These are phyloP conservation scores for Fusarium burgessii DNA, from an alignment of 2,329 filamentous ascomycete genomes.

Conservation along the genomic window DNA sequence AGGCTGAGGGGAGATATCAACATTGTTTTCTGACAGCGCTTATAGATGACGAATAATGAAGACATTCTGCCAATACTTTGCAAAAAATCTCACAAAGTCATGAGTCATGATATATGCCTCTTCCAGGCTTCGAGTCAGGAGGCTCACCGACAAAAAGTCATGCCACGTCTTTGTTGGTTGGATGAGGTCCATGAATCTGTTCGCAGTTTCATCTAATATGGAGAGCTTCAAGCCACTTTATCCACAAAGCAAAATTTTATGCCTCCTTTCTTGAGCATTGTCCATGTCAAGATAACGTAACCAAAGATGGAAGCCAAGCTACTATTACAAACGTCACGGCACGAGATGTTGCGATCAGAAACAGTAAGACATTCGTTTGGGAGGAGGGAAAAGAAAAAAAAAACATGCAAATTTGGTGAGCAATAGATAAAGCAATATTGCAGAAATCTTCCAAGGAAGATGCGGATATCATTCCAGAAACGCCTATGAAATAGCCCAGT, in stretches of 20 bases:
- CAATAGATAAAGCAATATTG: not conserved
- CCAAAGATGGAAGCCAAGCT: not conserved
- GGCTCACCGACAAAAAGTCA: not conserved
- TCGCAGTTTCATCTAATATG: not conserved
- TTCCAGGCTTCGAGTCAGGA: not conserved
- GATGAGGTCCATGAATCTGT: not conserved
- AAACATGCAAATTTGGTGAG: not conserved
- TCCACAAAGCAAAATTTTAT: constrained; percentile 1
- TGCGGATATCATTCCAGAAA: constrained; percentile 28
- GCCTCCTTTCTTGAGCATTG: not conserved
- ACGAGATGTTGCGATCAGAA: not conserved
- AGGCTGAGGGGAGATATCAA: not conserved
- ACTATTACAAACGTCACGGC: not conserved
- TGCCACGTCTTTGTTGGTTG: not conserved
- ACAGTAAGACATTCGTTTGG: not conserved
- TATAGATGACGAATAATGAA: not conserved
- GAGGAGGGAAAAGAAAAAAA: not conserved
- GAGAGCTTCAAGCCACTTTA: constrained; percentile 4
- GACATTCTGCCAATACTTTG: not conserved
- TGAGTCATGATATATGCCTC: constrained; percentile 1
- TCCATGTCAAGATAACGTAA: not conserved
- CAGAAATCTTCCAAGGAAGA: not conserved
- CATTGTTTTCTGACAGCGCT: not conserved
- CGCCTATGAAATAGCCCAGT: constrained; percentile 6
- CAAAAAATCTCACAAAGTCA: not conserved